Base-by-base conservation (phyloP, 768 basidiomycete genomes). In the Amanita subjunquillea region DNA sequence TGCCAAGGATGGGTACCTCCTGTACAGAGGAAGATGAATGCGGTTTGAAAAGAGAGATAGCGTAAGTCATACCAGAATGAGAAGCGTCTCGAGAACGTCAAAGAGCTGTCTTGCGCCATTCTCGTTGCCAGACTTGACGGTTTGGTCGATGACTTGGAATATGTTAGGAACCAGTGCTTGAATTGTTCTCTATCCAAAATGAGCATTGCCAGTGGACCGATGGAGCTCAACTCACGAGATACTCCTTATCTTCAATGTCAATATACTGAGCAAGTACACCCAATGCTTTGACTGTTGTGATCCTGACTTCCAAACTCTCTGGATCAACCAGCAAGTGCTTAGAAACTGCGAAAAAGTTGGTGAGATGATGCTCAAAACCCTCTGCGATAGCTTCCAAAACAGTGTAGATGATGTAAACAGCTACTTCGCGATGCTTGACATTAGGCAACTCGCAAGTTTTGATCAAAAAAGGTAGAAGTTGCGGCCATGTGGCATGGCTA, bases 201-300 rank as follows among this genome's bases (percentile, higher is more conserved):
- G 51, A 38, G 45, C 7, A 43, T 23, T 29, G 46, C 20, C 23
- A 50, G 9, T 48, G 54, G 54, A 47, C 23, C 17, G 39, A 45
- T 3, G 5, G 10, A 27, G 17, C 50, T 22, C 12, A 9, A 43
- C 86, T 60, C 61, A 92, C 91, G 52, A 98, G 82, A 57, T 92
- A 87, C 29, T 68, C 72, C 69, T 94, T 94, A 66, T 97, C 90
- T 41, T 90, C 89, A 5, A 75, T 61, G 57, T 93, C 90, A 49
- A 98, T 84, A 68, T 91, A 97, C 66, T 94, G 91, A 20, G 95
- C 89, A 48, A 99, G 79, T 54, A 91, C 85, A 51, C 94, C 93
- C 37, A 98, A 70, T n/a, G 90, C 84, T 55, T 91, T 85, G 47
- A 95, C 85, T 36, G 93, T 90, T 27, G 87, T 94, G 44, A 97